Evolutionary conservation across 176 grass and related monocot genomes (phyloP).

Genomic region (Carex parvula): DNA sequence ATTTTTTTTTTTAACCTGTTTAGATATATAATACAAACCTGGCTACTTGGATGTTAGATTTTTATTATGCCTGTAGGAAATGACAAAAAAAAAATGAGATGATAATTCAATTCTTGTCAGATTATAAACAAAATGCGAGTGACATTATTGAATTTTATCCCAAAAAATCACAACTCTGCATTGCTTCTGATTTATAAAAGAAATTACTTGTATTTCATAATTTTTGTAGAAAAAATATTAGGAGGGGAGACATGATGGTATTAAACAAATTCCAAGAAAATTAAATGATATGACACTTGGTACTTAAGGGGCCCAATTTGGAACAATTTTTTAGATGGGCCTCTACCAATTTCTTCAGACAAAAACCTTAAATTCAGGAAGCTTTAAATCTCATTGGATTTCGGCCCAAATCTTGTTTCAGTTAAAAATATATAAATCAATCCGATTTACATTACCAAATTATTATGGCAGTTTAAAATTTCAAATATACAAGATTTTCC

Average conservation of each 20-base stretch:
- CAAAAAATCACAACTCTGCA: background rate
- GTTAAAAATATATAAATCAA: background rate
- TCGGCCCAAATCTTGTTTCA: background rate
- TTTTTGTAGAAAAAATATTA: background rate
- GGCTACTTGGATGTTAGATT: background rate
- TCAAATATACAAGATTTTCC: too few relatives aligned
- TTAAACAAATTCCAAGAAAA: background rate
- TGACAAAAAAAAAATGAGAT: background rate
- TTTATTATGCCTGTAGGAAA: background rate
- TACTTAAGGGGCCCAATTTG: background rate
- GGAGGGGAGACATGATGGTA: background rate
- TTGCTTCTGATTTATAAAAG: too few relatives aligned
- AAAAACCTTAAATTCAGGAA: slow-evolving; percentile 5
- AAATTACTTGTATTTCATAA: too few relatives aligned
- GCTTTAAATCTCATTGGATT: slow-evolving; percentile 15
- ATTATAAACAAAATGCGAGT: background rate
- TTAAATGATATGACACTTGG: background rate
- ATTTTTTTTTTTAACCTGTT: too few relatives aligned
- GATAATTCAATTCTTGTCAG: background rate
- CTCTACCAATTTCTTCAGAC: background rate
- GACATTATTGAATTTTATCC: background rate
- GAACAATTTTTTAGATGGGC: background rate
- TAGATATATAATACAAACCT: background rate
- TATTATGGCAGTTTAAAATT: too few relatives aligned
- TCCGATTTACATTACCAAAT: background rate